Evolutionary conservation across 202 grass and related monocot species (phyloP), one percentile per base, ranked within the genome.

Genomic region (Elaeis oleifera): DNA sequence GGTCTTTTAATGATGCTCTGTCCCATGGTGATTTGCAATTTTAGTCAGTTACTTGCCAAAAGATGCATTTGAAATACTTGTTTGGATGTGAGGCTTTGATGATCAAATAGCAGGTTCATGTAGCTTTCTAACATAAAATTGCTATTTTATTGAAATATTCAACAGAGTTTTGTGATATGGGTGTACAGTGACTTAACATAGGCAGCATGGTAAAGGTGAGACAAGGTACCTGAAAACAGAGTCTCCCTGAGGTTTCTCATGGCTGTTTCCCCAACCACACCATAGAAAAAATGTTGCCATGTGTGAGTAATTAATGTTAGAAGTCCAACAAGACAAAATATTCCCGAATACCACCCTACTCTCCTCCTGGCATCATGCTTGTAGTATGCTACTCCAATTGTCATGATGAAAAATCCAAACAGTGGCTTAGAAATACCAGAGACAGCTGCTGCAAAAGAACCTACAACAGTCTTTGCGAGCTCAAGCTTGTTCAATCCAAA

Each of bases 331-430:
- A 74, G 56, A 57, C 71, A 80, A 36, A 84, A 80, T 28, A 68
- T 78, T 52, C 67, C 26, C 0, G 85, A 89, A 60, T 80, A 89
- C 51, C 71, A 78, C 52, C 65, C 59, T 14, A 84, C 80, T 64
- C 0, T 73, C 22, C 53, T 71, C 67, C 48, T 52, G 54, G 85
- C 65, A n/a, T 89, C 57, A 44, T 67, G 57, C 2, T 74, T 60
- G 18, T 78, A 66, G 51, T 89, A 89, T 78, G 85, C 69, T 51
- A 84, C 49, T 48, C 65, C 85, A 20, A 89, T 69, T 17, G 85
- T 89, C 62, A 89, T 84, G 59, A 89, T 89, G 29, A 19, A 84
- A 63, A 64, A 89, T 61, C 73, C 85, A 67, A 89, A 89, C 52
- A 89, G 28, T 28, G 85, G 85, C 57, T 73, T 89, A 2, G 85